Conservation (phyloP, 352 stramenopile genomes). For the Thraustotheca clavata region DNA sequence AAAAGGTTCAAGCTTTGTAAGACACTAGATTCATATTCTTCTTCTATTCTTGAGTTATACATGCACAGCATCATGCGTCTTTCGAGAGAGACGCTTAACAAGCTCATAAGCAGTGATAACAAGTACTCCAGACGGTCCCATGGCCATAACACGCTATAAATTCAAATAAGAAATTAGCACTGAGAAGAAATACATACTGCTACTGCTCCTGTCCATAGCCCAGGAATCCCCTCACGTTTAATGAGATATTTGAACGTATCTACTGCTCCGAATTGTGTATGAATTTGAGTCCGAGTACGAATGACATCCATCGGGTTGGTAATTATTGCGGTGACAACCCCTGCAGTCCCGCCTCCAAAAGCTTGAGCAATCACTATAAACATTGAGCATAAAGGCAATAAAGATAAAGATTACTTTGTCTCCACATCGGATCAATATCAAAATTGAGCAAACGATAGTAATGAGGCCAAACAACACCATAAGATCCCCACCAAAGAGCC, state of each 20-base stretch:
- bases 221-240: slow-evolving; percentile 52
- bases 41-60: too few relatives aligned
- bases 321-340: slow-evolving; percentile 66
- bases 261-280: slow-evolving; percentile 75
- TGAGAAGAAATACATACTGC: slow-evolving; percentile 38
- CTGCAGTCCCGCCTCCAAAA: slow-evolving; percentile 60
- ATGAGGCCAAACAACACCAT: slow-evolving; percentile 65
- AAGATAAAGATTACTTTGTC: slow-evolving; percentile 46
- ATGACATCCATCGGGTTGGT: slow-evolving; percentile 89
- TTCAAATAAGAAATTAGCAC: slow-evolving; percentile 2
- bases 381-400: background rate
- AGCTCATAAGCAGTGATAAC: slow-evolving; percentile 87
- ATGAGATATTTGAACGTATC: slow-evolving; percentile 82
- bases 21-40: background rate
- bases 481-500: slow-evolving; percentile 82
- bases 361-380: slow-evolving; percentile 57
- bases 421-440: slow-evolving; percentile 62
- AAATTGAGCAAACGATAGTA: slow-evolving; percentile 59
- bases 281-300: slow-evolving; percentile 72
- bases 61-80: slow-evolving; percentile 21
- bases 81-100: slow-evolving; percentile 79
- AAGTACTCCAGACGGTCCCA: slow-evolving; percentile 74
- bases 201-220: slow-evolving; percentile 73
- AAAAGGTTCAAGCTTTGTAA: slow-evolving; percentile 15
- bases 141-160: slow-evolving; percentile 60